Percentiles rank a stretch among this genome's conserved stretches.
phyloP scores from a whole-genome alignment of 2,329 filamentous ascomycete genomes.

The Leptographium radiaticola region DNA sequence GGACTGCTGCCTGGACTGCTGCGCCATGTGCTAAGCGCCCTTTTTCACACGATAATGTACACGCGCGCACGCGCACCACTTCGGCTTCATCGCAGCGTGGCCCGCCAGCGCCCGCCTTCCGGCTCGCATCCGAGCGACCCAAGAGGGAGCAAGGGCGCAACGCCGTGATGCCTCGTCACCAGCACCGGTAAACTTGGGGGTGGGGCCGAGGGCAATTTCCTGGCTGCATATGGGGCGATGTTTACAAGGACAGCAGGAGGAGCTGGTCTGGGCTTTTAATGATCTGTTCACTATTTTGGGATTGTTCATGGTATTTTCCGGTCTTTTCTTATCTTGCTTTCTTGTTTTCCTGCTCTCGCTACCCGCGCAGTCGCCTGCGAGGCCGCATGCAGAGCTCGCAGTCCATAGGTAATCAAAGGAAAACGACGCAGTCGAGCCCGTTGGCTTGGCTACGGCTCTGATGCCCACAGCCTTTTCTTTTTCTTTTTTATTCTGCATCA shows the following conservation, averaged over 20 bases:
- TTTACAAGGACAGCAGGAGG: too few species aligned
- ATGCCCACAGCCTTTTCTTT: not conserved
- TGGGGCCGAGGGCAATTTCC: too few species aligned
- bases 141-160: too few species aligned
- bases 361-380: not conserved
- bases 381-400: not conserved
- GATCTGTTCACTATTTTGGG: not conserved
- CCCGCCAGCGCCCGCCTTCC: not conserved
- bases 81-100: not conserved
- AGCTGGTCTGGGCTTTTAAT: not conserved
- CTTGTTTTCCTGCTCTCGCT: not conserved
- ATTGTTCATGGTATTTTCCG: not conserved
- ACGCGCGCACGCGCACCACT: not conserved
- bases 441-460: not conserved
- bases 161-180: too few species aligned
- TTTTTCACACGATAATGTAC: not conserved
- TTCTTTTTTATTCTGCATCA: not conserved
- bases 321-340: not conserved
- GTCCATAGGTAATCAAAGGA: not conserved
- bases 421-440: not conserved
- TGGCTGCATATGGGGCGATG: too few species aligned
- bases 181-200: too few species aligned
- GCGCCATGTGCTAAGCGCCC: slow-evolving; percentile 23
- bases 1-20: slow-evolving; percentile 35
- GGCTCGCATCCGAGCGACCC: too few species aligned